Conservation (phyloP, 1,284 basidiomycete species). For the Malassezia psittaci region DNA sequence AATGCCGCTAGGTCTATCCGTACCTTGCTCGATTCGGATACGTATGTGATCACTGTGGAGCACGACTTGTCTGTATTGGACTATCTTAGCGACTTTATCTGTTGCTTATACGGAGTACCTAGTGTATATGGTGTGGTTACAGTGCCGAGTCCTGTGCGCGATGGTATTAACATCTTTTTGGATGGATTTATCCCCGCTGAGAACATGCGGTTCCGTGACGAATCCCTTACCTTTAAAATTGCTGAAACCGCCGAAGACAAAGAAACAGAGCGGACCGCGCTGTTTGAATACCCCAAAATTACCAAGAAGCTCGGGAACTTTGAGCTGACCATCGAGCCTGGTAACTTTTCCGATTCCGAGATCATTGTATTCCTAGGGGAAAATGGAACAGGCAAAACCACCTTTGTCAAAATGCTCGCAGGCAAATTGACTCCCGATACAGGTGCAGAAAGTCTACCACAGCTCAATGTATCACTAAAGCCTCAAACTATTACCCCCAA, state of each 20-base stretch:
- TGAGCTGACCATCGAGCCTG: conserved; percentile 40
- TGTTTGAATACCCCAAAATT: conserved; percentile 42
- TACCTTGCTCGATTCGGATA: conserved; percentile 39
- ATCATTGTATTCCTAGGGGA: conserved; percentile 48
- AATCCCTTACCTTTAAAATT: conserved; percentile 46
- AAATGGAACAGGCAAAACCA: conserved; percentile 48
- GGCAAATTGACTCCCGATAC: conserved; percentile 45
- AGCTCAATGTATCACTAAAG: conserved; percentile 46
- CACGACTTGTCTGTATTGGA: conserved; percentile 47
- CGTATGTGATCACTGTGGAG: conserved; percentile 47
- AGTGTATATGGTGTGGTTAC: conserved; percentile 47
- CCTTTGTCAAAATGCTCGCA: conserved; percentile 48
- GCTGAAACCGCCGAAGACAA: conserved; percentile 45
- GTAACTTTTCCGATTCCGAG: conserved; percentile 44
- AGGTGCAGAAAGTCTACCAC: conserved; percentile 38
- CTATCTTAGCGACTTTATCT: conserved; percentile 48
- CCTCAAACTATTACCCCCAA: conserved; percentile 48
- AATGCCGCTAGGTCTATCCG: conserved; percentile 46
- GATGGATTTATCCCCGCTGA: conserved; percentile 47
- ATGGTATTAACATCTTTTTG: conserved; percentile 48
- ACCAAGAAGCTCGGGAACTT: conserved; percentile 45
- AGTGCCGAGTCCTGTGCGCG: conserved; percentile 42
- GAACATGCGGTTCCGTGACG: conserved; percentile 48
- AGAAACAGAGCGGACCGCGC: conserved; percentile 32
- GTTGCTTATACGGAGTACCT: conserved; percentile 47